Percentiles rank a stretch among this genome's conserved stretches.
Evolutionary conservation across 345 rosid genomes (phyloP).

Genomic region (Schrenkiella parvula): DNA sequence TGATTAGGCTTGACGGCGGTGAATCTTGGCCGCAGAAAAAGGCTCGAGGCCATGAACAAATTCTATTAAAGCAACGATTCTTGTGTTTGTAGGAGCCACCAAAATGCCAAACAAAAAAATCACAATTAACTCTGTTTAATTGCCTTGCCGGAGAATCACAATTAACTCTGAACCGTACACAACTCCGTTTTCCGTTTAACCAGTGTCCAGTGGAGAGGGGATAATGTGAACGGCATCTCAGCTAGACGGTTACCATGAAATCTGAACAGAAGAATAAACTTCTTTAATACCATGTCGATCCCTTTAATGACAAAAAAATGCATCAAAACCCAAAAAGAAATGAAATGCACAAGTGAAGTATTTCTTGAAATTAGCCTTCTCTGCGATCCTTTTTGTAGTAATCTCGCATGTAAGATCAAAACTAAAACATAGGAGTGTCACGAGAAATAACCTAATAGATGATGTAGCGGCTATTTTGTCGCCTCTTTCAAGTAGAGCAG

Average conservation of each 20-base stretch:
- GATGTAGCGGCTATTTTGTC: slow-evolving; percentile 83
- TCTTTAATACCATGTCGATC: background rate
- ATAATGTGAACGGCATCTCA: slow-evolving; percentile 82
- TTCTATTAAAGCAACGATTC: background rate
- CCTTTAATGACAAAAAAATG: background rate
- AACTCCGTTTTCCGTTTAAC: background rate
- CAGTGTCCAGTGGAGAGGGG: slow-evolving; percentile 12
- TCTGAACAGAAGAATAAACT: slow-evolving; percentile 36
- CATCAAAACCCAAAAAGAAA: background rate
- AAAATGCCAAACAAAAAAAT: background rate
- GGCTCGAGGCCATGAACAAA: background rate
- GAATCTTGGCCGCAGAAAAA: background rate
- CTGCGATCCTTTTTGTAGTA: background rate
- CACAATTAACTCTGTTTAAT: background rate
- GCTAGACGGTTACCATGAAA: slow-evolving; percentile 73
- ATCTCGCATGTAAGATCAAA: background rate
- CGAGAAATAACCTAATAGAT: slow-evolving; percentile 61
- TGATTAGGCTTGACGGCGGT: background rate
- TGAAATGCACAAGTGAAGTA: background rate
- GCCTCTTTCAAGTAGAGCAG: slow-evolving; percentile 82
- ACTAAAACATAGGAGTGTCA: background rate
- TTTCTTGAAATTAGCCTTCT: background rate
- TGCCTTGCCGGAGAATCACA: background rate
- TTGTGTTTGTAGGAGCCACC: background rate
- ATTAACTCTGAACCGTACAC: background rate